Conservation (phyloP, 192 early-diverging fungal species). For the Coemansia sp. region DNA sequence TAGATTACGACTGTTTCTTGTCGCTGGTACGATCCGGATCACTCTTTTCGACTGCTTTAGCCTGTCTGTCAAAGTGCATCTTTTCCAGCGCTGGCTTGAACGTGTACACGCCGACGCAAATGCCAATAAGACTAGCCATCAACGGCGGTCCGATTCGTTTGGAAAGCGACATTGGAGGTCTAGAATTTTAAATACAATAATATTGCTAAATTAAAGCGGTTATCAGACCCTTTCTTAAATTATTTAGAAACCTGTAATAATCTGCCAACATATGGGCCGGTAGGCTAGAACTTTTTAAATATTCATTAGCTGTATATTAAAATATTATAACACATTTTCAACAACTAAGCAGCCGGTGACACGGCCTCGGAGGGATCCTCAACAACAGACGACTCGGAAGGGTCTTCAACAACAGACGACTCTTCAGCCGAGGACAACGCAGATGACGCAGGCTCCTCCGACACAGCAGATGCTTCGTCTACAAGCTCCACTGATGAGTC, state of each 20-base stretch:
- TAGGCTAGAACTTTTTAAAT: not conserved
- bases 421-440: too few relatives aligned
- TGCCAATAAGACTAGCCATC: constrained; percentile 21
- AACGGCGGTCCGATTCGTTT: constrained; percentile 29
- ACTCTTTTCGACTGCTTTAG: constrained; percentile 11
- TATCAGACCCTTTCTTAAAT: too few relatives aligned
- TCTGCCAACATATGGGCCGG: not conserved
- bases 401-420: not conserved
- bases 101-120: constrained; percentile 32
- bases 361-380: too few relatives aligned
- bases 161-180: constrained; percentile 9
- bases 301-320: not conserved
- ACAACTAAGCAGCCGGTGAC: too few relatives aligned
- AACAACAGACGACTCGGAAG: not conserved
- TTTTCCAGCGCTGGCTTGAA: constrained; percentile 24
- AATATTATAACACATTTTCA: not conserved
- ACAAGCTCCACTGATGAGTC: not conserved
- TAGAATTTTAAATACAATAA: not conserved
- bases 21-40: not conserved
- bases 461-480: not conserved
- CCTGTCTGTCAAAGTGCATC: constrained; percentile 4
- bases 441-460: too few relatives aligned
- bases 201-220: too few relatives aligned
- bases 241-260: too few relatives aligned
- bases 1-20: not conserved